Conservation (phyloP, 768 basidiomycete genomes). For the Gymnopilus dilepis region DNA sequence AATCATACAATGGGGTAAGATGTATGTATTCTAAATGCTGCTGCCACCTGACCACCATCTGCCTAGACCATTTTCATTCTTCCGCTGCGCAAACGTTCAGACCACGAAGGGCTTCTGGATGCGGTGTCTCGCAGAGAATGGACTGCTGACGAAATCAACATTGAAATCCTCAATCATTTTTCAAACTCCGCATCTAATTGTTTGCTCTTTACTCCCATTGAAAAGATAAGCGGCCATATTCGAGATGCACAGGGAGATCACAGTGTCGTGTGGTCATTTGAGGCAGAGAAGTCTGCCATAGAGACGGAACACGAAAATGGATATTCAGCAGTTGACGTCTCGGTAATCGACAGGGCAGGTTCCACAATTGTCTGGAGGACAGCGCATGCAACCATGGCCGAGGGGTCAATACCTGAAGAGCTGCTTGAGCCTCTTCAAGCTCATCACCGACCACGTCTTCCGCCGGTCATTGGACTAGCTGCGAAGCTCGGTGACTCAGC, state of each 20-base stretch:
- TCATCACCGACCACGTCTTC: slow-evolving; percentile 35
- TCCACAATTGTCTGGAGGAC: slow-evolving; percentile 19
- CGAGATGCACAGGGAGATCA: slow-evolving; percentile 24
- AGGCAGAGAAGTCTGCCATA: slow-evolving; percentile 23
- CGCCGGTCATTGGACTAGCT: slow-evolving; percentile 39
- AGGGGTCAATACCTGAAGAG: slow-evolving; percentile 15
- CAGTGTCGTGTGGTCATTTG: slow-evolving; percentile 29
- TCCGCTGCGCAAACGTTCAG: slow-evolving; percentile 41
- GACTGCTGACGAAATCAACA: slow-evolving; percentile 25
- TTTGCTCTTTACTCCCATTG: slow-evolving; percentile 47
- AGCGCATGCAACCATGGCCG: slow-evolving; percentile 17
- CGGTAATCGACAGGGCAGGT: slow-evolving; percentile 8
- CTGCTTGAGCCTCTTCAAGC: slow-evolving; percentile 7
- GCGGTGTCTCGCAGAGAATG: slow-evolving; percentile 30
- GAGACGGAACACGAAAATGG: slow-evolving; percentile 9
- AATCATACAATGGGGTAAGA: slow-evolving; percentile 47
- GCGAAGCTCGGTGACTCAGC: slow-evolving; percentile 22
- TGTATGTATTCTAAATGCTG: background rate
- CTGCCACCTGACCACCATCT: background rate
- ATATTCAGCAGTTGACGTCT: slow-evolving; percentile 14
- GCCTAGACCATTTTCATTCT: slow-evolving; percentile 40
- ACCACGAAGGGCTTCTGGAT: slow-evolving; percentile 25
- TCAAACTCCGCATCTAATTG: slow-evolving; percentile 37
- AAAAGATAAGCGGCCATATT: slow-evolving; percentile 30
- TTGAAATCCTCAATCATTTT: slow-evolving; percentile 38